These are phyloP conservation scores for Trichoderma simmonsii DNA, from an alignment of 2,329 filamentous ascomycete species.

Conservation along the genomic window DNA sequence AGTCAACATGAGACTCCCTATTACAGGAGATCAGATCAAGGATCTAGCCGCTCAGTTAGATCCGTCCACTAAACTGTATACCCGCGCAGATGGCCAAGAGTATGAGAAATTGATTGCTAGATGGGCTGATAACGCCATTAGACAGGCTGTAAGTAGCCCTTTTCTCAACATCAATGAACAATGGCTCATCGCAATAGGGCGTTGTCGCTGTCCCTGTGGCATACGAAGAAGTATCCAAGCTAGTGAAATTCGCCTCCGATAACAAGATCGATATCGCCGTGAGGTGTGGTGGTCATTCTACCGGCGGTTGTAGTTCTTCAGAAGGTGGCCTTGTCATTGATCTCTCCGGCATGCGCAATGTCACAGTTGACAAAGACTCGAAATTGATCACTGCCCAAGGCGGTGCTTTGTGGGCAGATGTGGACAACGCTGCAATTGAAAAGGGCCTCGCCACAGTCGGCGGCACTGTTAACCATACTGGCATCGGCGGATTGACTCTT, in stretches of 20 bases:
- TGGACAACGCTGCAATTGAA: conserved; percentile 48
- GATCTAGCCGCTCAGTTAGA: conserved; percentile 1
- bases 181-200: conserved; percentile 29
- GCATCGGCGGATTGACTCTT: conserved; percentile 55
- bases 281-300: conserved; percentile 54
- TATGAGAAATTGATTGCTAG: neutral
- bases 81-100: neutral
- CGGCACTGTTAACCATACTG: conserved; percentile 61
- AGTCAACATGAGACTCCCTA: neutral
- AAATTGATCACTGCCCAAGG: conserved; percentile 48
- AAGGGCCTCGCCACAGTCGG: conserved; percentile 56
- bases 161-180: neutral
- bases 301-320: conserved; percentile 47
- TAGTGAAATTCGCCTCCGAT: conserved; percentile 25
- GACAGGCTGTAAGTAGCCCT: neutral
- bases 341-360: conserved; percentile 47
- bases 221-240: conserved; percentile 32
- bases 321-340: conserved; percentile 54
- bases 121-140: conserved; percentile 7
- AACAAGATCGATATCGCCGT: conserved; percentile 48
- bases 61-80: neutral
- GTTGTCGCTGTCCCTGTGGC: conserved; percentile 40
- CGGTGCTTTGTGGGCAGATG: conserved; percentile 51
- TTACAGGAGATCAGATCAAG: neutral
- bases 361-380: conserved; percentile 43